Percentiles rank a stretch among this genome's conserved stretches.
Evolutionary conservation across 768 basidiomycete species (phyloP).

Genomic region (Rhizopogon vulgaris): DNA sequence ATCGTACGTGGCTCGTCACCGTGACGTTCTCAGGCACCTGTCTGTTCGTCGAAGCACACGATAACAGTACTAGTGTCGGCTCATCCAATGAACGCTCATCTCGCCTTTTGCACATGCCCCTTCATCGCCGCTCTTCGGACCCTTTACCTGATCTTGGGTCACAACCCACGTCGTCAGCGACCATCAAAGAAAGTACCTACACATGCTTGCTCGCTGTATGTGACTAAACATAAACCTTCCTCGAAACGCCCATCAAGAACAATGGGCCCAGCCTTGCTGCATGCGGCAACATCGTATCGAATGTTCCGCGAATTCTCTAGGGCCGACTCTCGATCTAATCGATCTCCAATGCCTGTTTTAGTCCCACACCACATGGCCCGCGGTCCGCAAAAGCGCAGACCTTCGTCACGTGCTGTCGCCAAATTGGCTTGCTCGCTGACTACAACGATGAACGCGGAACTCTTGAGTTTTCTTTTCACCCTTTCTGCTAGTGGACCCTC

Average conservation of each 20-base stretch:
- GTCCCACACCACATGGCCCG: slow-evolving; percentile 8
- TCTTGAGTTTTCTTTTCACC: not conserved
- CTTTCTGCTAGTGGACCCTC: not conserved
- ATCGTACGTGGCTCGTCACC: slow-evolving; percentile 3
- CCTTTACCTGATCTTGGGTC: slow-evolving; percentile 1
- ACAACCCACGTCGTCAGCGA: not conserved
- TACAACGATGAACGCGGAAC: slow-evolving; percentile 16
- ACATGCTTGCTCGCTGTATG: slow-evolving; percentile 1
- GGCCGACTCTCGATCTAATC: slow-evolving; percentile 8
- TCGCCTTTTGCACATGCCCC: slow-evolving; percentile 2
- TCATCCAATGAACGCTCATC: slow-evolving; percentile 2
- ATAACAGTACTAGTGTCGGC: not conserved
- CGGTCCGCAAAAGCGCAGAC: slow-evolving; percentile 2
- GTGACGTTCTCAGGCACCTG: slow-evolving; percentile 3
- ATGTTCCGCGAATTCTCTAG: slow-evolving; percentile 9
- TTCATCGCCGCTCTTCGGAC: slow-evolving; percentile 1
- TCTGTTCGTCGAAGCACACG: not conserved
- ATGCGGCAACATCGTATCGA: slow-evolving; percentile 8
- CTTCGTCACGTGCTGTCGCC: not conserved
- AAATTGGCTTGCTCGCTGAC: slow-evolving; percentile 12
- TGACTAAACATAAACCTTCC: not conserved
- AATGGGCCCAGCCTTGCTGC: slow-evolving; percentile 7
- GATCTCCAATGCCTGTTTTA: slow-evolving; percentile 1
- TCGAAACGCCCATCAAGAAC: slow-evolving; percentile 1
- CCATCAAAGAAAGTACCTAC: slow-evolving; percentile 1